Conservation (phyloP, 2,329 filamentous ascomycete species). For the Nemania bipapillata region DNA sequence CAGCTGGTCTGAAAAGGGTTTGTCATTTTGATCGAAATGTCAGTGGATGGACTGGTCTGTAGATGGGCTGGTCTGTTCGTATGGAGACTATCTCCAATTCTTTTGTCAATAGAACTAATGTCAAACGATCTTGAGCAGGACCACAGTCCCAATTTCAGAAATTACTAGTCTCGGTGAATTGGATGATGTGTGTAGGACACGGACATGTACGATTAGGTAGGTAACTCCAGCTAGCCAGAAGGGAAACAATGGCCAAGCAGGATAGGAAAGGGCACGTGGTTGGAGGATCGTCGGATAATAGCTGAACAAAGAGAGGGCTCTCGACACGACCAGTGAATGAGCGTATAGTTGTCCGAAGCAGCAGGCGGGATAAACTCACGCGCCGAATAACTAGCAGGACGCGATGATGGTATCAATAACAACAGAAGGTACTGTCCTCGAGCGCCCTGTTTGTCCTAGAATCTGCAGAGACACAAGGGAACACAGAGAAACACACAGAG, state of each 20-base stretch:
- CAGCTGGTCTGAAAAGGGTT: slow-evolving; percentile 39
- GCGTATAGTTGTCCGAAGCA: not conserved
- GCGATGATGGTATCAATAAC: not conserved
- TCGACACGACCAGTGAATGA: not conserved
- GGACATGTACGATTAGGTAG: not conserved
- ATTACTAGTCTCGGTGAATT: not conserved
- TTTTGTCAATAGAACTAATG: not conserved
- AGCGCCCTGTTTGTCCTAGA: not conserved
- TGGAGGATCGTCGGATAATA: not conserved
- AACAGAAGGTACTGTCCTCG: not conserved
- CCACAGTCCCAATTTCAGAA: not conserved
- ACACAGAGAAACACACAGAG: not conserved
- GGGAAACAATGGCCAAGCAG: not conserved
- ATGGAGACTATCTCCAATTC: not conserved
- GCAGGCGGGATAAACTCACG: not conserved
- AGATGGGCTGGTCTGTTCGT: not conserved
- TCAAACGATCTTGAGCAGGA: not conserved
- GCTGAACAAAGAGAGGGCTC: not conserved
- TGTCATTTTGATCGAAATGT: slow-evolving; percentile 40
- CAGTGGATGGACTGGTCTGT: not conserved
- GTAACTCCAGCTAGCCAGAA: not conserved
- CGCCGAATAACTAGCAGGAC: not conserved
- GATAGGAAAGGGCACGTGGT: not conserved
- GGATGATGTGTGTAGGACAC: not conserved
- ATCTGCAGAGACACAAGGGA: slow-evolving; percentile 8